phyloP scores from a whole-genome alignment of 768 basidiomycete species.

The Exidia glandulosa region DNA sequence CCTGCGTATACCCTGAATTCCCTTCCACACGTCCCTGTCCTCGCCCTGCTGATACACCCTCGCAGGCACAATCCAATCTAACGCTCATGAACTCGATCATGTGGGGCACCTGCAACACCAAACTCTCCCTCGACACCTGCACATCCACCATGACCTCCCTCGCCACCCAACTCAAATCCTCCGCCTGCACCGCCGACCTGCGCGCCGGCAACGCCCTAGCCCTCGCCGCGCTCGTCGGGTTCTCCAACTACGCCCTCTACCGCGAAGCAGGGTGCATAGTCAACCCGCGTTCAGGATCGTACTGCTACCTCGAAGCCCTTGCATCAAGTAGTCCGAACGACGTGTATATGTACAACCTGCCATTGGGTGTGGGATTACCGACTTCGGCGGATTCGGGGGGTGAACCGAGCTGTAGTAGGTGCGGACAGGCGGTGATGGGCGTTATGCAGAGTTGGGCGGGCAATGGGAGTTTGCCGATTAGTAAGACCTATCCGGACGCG shows the following conservation, averaged over 20 bases:
- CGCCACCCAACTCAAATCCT: constrained; percentile 31
- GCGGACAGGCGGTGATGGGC: background rate
- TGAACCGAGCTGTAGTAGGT: background rate
- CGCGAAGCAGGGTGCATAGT: constrained; percentile 47
- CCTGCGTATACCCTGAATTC: no score
- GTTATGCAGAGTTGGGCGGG: background rate
- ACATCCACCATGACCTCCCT: constrained; percentile 58
- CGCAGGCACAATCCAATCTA: constrained; percentile 55
- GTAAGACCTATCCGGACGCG: background rate
- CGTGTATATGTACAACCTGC: constrained; percentile 61
- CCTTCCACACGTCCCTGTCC: constrained; percentile 11
- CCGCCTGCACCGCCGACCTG: constrained; percentile 47
- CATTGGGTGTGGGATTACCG: constrained; percentile 33
- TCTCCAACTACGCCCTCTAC: constrained; percentile 55
- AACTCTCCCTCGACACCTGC: constrained; percentile 37
- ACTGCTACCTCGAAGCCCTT: constrained; percentile 65
- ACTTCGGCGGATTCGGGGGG: background rate
- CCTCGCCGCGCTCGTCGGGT: constrained; percentile 45
- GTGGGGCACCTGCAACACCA: constrained; percentile 75
- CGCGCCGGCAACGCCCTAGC: constrained; percentile 39
- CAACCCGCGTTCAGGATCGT: constrained; percentile 46
- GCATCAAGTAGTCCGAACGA: constrained; percentile 47
- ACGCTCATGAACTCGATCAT: constrained; percentile 54
- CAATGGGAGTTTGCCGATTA: background rate
- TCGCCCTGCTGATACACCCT: constrained; percentile 3